A percentile compares a stretch with the other conserved stretches of the same genome.
Conservation (phyloP, 2,329 filamentous ascomycete genomes). For the Botrytis galanthina region DNA sequence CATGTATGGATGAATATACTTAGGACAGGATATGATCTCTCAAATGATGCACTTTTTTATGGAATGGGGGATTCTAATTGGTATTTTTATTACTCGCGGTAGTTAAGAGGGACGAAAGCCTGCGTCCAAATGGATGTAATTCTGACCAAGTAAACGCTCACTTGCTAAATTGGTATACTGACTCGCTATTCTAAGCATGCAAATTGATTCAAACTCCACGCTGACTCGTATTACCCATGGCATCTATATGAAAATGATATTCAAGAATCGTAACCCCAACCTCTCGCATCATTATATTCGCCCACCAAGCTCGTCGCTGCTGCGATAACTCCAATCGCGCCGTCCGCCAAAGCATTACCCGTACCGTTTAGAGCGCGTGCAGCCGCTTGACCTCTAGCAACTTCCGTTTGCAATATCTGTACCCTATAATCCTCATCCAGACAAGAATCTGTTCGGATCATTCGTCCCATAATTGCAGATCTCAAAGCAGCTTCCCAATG, state of each 20-base stretch:
- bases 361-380: conserved; percentile 31
- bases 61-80: not conserved
- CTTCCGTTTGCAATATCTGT: conserved; percentile 41
- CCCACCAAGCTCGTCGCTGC: conserved; percentile 41
- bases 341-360: conserved; percentile 44
- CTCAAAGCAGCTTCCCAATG: conserved; percentile 61
- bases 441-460: conserved; percentile 46
- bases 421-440: conserved; percentile 57
- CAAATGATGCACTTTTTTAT: not conserved
- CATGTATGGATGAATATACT: not conserved
- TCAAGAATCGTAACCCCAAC: conserved; percentile 34
- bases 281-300: conserved; percentile 27
- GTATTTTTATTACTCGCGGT: not conserved
- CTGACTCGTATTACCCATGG: not conserved
- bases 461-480: conserved; percentile 56
- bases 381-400: conserved; percentile 25
- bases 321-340: conserved; percentile 44
- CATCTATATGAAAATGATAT: not conserved
- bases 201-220: not conserved
- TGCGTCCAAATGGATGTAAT: no score
- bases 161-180: not conserved
- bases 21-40: not conserved
- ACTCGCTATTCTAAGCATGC: not conserved
- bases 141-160: not conserved
- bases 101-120: not conserved